Conservation (phyloP, 257 asterid species). For the Gardenia jasminoides region DNA sequence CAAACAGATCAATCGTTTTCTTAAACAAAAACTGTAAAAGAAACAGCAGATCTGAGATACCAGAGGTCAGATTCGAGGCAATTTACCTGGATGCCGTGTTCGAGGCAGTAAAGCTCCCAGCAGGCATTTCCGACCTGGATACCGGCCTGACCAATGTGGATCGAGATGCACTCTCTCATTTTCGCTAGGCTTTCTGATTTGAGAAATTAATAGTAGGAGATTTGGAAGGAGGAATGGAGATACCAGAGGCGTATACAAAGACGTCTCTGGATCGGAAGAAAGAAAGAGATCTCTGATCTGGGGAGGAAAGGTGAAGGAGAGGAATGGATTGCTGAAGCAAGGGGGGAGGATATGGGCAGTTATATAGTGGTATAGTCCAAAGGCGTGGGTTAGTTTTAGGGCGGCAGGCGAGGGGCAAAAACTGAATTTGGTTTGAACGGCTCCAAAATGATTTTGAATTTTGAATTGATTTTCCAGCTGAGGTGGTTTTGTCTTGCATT, state of each 20-base stretch:
- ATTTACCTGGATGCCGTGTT: constrained; percentile 76
- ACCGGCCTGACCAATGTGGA: constrained; percentile 98
- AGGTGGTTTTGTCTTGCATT: background rate
- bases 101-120: constrained; percentile 97
- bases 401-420: constrained; percentile 8
- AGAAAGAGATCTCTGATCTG: constrained; percentile 12
- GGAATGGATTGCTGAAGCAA: background rate
- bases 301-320: too few relatives aligned
- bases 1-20: background rate
- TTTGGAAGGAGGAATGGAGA: background rate
- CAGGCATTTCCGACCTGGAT: constrained; percentile 95
- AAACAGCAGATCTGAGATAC: constrained; percentile 5
- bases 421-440: constrained; percentile 8
- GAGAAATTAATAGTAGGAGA: background rate
- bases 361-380: constrained; percentile 10
- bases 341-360: background rate
- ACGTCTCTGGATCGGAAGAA: constrained; percentile 28
- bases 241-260: constrained; percentile 39
- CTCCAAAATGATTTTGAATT: constrained; percentile 6
- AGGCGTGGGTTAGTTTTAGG: background rate
- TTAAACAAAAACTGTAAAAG: background rate
- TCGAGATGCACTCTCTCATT: constrained; percentile 97
- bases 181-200: constrained; percentile 4
- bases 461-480: constrained; percentile 12
- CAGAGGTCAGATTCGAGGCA: background rate